Base-by-base conservation (phyloP, 2,329 filamentous ascomycete genomes). In the Mycogone perniciosa region DNA sequence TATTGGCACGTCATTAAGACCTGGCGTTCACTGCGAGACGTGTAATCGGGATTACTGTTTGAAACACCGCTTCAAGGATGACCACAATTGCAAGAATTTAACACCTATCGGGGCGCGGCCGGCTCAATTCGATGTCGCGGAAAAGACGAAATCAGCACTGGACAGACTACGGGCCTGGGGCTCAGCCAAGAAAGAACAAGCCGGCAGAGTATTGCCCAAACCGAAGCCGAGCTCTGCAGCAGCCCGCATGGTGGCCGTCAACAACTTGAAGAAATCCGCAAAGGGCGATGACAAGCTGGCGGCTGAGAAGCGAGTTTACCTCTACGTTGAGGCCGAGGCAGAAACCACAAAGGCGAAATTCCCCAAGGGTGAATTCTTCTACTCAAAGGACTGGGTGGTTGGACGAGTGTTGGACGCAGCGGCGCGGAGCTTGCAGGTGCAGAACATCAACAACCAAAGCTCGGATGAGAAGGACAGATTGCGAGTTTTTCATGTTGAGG, bases 401-500 rank as follows among this genome's bases (percentile, higher is more conserved):
- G 93, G 93, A 0, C 75, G 89, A 44, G 76, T 93, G 20, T 70
- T 95, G 48, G 89, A 95, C 64, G 79, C 84, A 5, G 89, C 89
- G 11, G 89, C 89, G 0, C 84, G 80, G 67, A 79, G 80, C 51
- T 66, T 95, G 53, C 88, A 92, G 70, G 83, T 95, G 7, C 79
- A 87, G 62, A 95, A 95, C 59, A 69, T 92, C 56, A 95, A 95
- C 63, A 95, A 95, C 61, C 77, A 86, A 59, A 84, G 82, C 1
- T 80, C 78, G 3, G 79, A 85, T 9, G 89, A 95, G 71, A 84
- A 86, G 64, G 85, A 90, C 53, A 86, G 86, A 67, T 67, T 99
- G 57, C 74, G 93, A 7, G 83, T 99, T 0, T 99, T 96, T 63
- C 91, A 97, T 65, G 88, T 99, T 0, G 91, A 99, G 64, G 88